Evolutionary conservation across 352 stramenopile species (phyloP), one percentile per base, ranked within the genome.

Genomic region (Phytophthora hybrid): DNA sequence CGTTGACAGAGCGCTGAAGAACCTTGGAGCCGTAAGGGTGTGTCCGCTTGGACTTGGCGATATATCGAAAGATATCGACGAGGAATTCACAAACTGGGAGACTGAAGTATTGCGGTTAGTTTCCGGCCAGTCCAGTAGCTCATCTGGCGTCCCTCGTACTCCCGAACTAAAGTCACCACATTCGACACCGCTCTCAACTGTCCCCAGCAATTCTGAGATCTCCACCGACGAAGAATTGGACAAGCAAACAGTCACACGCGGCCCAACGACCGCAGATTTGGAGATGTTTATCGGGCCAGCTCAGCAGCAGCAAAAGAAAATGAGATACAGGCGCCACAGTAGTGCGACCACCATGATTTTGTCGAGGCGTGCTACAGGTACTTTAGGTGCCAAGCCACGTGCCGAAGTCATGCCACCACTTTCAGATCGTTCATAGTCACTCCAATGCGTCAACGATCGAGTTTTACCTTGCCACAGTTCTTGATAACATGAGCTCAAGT

Each of bases 11-110:
- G 74, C 86, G 8, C 71, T 99, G 14, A 84, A 90, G 18, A 79
- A 86, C 34, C 76, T 97, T 16, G 95, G 97, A n/a, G 97, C 66
- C 1, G 76, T 76, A 4, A 76, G 89, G 8, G 71, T 99, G 4
- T 81, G 81, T 18, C 31, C 77, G 0, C 69, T 97, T 16, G 96
- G 94, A 11, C 75, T 98, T n/a, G 97, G 97, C 8, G 96, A 99
- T 76, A 93, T 98, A 64, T 90, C 97, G 46, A 82, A 90, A 52
- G 78, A 95, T 72, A 63, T 98, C 6, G 93, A 98, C 1, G 19
- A 23, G 0, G 62, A 60, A 5, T 86, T 92, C 34, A 70, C 82
- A 67, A 84, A 81, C 5, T 98, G 98, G 81, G 74, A 79, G 54
- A 47, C 37, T 53, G 32, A 59, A 97, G 84, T 91, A 47, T 26